Conservation (phyloP, 148 eudicot genomes). For the Chenopodium berlandieri region DNA sequence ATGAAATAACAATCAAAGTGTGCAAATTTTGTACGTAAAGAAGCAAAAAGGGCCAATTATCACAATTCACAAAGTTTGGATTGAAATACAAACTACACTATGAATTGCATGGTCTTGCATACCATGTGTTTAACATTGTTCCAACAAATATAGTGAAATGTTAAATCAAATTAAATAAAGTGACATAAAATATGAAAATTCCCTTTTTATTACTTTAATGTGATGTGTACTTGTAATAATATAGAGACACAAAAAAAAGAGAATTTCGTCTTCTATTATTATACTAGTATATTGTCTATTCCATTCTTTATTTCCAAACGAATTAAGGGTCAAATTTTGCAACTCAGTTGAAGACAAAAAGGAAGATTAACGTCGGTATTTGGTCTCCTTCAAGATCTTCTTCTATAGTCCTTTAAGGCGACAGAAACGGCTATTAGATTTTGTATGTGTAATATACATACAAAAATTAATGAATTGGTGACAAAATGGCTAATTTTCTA, state of each 20-base stretch:
- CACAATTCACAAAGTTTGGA: background rate
- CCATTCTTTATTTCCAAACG: background rate
- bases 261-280: background rate
- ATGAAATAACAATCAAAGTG: background rate
- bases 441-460: background rate
- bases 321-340: conserved; percentile 31
- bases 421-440: background rate
- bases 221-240: background rate
- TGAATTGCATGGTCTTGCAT: too few relatives aligned
- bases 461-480: too few relatives aligned
- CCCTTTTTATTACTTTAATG: background rate
- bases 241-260: conserved; percentile 6
- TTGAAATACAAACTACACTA: background rate
- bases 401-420: background rate
- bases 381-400: background rate
- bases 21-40: background rate
- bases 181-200: conserved; percentile 14
- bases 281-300: background rate
- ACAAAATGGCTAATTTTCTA: too few relatives aligned
- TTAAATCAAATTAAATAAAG: conserved; percentile 7
- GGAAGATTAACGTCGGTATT: background rate
- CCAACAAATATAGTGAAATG: background rate
- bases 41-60: background rate
- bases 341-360: background rate
- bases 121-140: background rate